These are phyloP conservation scores for Stylonectria norvegica DNA, from an alignment of 2,329 filamentous ascomycete species.

Conservation along the genomic window DNA sequence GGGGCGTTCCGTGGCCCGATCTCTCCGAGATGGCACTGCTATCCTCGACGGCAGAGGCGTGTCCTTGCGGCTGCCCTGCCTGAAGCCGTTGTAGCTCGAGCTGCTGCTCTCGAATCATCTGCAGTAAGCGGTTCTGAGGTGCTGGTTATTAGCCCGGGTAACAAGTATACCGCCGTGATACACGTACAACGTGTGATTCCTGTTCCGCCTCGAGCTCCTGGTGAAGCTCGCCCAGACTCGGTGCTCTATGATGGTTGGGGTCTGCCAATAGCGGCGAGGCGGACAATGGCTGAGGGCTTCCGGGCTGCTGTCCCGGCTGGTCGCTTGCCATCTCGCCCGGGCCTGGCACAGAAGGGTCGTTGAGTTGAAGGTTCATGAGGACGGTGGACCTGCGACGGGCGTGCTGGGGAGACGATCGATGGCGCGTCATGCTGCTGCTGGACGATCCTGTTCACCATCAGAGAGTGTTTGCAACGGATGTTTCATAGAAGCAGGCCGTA, in stretches of 20 bases:
- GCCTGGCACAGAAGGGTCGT: constrained; percentile 64
- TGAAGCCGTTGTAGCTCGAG: constrained; percentile 63
- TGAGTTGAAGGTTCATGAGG: constrained; percentile 69
- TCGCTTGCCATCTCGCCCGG: constrained; percentile 66
- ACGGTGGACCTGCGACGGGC: constrained; percentile 65
- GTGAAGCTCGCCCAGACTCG: constrained; percentile 72
- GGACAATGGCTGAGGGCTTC: constrained; percentile 47
- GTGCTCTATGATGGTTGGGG: constrained; percentile 62
- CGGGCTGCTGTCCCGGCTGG: constrained; percentile 26
- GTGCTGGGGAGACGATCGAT: constrained; percentile 43
- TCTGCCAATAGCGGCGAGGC: constrained; percentile 50
- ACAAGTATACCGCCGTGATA: background rate
- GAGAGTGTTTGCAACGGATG: no score
- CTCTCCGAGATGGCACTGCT: constrained; percentile 49
- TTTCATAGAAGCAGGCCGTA: constrained; percentile 35
- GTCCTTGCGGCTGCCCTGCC: constrained; percentile 36
- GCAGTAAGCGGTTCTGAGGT: constrained; percentile 75
- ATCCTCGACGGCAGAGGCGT: constrained; percentile 44
- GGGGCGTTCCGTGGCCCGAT: constrained; percentile 37
- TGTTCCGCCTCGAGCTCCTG: constrained; percentile 78
- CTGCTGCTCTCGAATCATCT: constrained; percentile 74
- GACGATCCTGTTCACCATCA: constrained; percentile 47
- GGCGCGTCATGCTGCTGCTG: constrained; percentile 47
- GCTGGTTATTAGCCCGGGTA: constrained; percentile 10
- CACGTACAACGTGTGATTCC: constrained; percentile 68